phyloP scores from a whole-genome alignment of 2,329 filamentous ascomycete genomes.

The Thelonectria rubi region DNA sequence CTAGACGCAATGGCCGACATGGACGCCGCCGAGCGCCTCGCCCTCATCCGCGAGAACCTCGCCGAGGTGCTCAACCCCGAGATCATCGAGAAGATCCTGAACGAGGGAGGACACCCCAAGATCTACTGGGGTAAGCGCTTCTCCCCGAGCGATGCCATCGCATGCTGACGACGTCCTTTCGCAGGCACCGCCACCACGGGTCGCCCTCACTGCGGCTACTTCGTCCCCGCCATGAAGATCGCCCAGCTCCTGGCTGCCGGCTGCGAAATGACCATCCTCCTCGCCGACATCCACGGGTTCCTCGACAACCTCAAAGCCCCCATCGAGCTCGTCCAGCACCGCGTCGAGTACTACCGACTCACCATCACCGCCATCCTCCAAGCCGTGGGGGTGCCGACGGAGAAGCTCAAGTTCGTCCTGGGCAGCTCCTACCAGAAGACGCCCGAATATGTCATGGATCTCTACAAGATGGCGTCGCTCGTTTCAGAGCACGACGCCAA shows the following conservation, averaged over 20 bases:
- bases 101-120: constrained; percentile 74
- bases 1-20: constrained; percentile 15
- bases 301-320: constrained; percentile 87
- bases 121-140: constrained; percentile 79
- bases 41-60: constrained; percentile 81
- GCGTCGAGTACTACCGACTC: constrained; percentile 84
- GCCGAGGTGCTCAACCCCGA: constrained; percentile 85
- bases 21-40: constrained; percentile 65
- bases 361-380: constrained; percentile 79
- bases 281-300: constrained; percentile 80
- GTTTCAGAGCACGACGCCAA: constrained; percentile 83
- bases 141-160: background rate
- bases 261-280: constrained; percentile 81
- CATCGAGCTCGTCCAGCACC: constrained; percentile 83
- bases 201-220: constrained; percentile 89
- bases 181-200: constrained; percentile 82
- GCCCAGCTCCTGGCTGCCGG: constrained; percentile 86
- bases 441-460: constrained; percentile 83
- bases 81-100: constrained; percentile 78
- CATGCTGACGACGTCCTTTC: constrained; percentile 7
- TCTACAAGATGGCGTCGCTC: constrained; percentile 77
- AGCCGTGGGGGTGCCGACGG: constrained; percentile 80
- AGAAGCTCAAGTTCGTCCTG: constrained; percentile 83
- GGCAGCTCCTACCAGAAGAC: constrained; percentile 84
- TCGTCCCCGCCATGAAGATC: constrained; percentile 88